Base-by-base conservation (phyloP, 2,329 filamentous ascomycete species). In the Pseudogymnoascus sp. region DNA sequence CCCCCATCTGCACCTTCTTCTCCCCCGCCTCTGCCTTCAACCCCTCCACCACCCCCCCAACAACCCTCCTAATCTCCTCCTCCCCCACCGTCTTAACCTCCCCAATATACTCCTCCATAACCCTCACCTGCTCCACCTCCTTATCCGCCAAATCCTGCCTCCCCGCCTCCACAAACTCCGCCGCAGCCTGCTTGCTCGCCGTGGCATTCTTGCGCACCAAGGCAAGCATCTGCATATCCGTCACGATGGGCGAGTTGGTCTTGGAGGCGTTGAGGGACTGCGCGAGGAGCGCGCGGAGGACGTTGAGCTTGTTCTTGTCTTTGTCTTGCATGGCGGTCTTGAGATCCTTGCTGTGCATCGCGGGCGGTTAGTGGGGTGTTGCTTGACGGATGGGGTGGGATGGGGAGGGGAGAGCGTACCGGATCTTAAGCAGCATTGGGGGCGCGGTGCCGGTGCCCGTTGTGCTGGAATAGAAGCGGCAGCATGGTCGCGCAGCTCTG, bases 221-320 rank as follows among this genome's bases (percentile, higher is more conserved):
- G 6, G 80, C 78, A 28, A 92, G 83, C 63, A 93, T 80, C 71
- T 89, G 84, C 67, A 83, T 81, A 74, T 93, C 89, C 21, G 85
- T 90, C 63, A 78, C 79, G 71, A 93, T 84, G n/a, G 90, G 90
- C 41, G 78, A 79, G 41, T 81, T 73, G 13, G 89, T 91, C 77
- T 93, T 93, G 73, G 86, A 88, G 36, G 88, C 86, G 75, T 92
- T 93, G 69, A 87, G 86, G 66, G 89, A 85, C 67, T 88, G 83
- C 34, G 88, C 81, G 68, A 93, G 81, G 67, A 93, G 78, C 43
- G 81, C 75, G 69, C 90, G 88, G 60, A 93, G 81, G 39, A 90
- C 89, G 41, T 83, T 78, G 25, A 93, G 83, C 2, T 88, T 85
- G 25, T 84, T 78, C 25, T 80, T 76, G 72, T 89, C 85, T 75